phyloP scores from a whole-genome alignment of 352 stramenopile species.

The Globisporangium lucens region DNA sequence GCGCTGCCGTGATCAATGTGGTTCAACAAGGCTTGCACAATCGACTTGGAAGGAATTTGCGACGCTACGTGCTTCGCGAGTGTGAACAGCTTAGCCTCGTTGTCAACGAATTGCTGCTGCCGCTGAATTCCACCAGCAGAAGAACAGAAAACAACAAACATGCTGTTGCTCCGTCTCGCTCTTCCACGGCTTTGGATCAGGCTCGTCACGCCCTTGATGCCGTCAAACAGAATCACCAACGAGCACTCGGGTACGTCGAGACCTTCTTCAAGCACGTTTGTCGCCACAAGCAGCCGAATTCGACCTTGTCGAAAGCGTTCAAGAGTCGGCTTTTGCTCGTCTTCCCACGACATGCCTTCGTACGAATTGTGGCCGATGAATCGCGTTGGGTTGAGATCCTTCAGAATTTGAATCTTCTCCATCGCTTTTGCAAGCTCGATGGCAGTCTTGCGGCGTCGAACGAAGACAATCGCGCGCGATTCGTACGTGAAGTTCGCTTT shows the following conservation, averaged over 20 bases:
- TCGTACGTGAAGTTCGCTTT: constrained; percentile 45
- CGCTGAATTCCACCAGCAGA: constrained; percentile 32
- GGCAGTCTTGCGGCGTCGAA: constrained; percentile 61
- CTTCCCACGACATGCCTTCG: constrained; percentile 79
- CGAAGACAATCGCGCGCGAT: constrained; percentile 78
- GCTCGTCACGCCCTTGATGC: constrained; percentile 62
- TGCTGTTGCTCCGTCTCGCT: constrained; percentile 49
- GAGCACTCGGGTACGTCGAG: constrained; percentile 78
- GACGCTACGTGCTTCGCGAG: constrained; percentile 36
- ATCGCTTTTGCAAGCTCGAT: constrained; percentile 65
- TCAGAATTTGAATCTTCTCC: constrained; percentile 48
- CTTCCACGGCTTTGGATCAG: constrained; percentile 77
- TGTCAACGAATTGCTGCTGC: constrained; percentile 51
- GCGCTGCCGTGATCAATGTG: constrained; percentile 5
- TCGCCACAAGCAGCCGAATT: constrained; percentile 71
- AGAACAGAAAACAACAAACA: constrained; percentile 71
- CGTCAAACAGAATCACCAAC: constrained; percentile 76
- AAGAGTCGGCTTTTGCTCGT: constrained; percentile 72
- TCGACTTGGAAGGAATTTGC: constrained; percentile 42
- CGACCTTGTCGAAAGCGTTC: constrained; percentile 61
- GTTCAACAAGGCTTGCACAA: constrained; percentile 37
- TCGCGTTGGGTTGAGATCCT: constrained; percentile 58
- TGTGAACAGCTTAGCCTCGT: constrained; percentile 42
- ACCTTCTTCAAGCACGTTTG: constrained; percentile 78
- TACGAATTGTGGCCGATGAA: constrained; percentile 83